Evolutionary conservation across 2,329 filamentous ascomycete genomes (phyloP).

Genomic region (Colletotrichum sublineola): DNA sequence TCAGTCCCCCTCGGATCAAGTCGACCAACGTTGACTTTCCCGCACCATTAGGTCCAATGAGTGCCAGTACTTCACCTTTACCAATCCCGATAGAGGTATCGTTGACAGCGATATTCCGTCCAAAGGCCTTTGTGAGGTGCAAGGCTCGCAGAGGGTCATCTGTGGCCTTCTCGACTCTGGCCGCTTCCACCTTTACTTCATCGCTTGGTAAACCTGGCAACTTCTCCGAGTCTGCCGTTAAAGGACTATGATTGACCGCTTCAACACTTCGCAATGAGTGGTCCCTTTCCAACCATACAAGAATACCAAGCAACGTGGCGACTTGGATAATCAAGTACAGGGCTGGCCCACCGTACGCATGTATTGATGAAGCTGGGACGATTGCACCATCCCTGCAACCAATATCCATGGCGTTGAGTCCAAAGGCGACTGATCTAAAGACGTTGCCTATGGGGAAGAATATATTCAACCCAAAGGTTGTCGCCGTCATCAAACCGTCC

Average conservation of each 20-base stretch:
- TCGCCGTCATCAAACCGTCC: constrained; percentile 1
- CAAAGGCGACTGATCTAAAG: constrained; percentile 1
- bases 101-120: constrained; percentile 70
- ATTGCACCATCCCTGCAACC: background rate
- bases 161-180: constrained; percentile 47
- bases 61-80: constrained; percentile 77
- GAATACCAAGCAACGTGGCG: constrained; percentile 68
- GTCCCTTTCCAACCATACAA: constrained; percentile 75
- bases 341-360: constrained; percentile 76
- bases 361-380: background rate
- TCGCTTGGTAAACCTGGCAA: background rate
- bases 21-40: constrained; percentile 82
- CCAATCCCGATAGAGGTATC: constrained; percentile 79
- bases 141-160: constrained; percentile 70
- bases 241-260: background rate
- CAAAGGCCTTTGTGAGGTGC: constrained; percentile 78
- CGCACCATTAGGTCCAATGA: constrained; percentile 83
- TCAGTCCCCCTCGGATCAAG: constrained; percentile 80
- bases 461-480: background rate
- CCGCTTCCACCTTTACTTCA: background rate
- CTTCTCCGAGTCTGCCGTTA: background rate
- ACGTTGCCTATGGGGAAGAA: constrained; percentile 15
- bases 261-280: constrained; percentile 47
- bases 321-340: constrained; percentile 75
- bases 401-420: constrained; percentile 1